Conservation (phyloP, 306 rosid species). For the Quercus mongolica region DNA sequence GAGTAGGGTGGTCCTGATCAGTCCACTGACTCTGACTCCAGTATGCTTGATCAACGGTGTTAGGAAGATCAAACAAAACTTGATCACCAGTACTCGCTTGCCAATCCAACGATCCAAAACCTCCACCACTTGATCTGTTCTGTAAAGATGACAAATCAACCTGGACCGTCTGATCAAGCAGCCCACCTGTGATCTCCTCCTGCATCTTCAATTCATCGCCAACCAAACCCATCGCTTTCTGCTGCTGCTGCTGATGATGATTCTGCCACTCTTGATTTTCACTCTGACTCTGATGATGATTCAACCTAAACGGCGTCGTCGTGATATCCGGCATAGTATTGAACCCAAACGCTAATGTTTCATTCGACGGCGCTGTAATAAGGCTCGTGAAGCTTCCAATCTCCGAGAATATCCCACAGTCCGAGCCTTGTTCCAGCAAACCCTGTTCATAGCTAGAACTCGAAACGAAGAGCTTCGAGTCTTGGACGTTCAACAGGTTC, state of each 20-base stretch:
- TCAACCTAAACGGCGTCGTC: constrained; percentile 52
- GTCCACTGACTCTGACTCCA: constrained; percentile 85
- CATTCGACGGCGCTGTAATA: constrained; percentile 53
- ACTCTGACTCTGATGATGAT: background rate
- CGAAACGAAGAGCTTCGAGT: constrained; percentile 29
- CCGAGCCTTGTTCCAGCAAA: constrained; percentile 36
- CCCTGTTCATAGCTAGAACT: constrained; percentile 28
- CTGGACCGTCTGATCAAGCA: constrained; percentile 47
- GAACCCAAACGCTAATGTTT: constrained; percentile 49
- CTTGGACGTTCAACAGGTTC: constrained; percentile 24
- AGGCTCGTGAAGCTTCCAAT: constrained; percentile 65
- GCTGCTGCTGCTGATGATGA: constrained; percentile 20
- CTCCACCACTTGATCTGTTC: constrained; percentile 35
- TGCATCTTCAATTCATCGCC: constrained; percentile 44
- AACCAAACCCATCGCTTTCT: constrained; percentile 17
- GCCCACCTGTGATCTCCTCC: constrained; percentile 44
- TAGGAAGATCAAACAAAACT: constrained; percentile 77
- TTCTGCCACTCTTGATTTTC: constrained; percentile 12
- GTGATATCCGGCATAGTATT: constrained; percentile 33
- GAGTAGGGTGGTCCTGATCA: constrained; percentile 65
- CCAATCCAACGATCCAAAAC: constrained; percentile 89
- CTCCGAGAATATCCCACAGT: constrained; percentile 69
- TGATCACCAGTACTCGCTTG: constrained; percentile 56
- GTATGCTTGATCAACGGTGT: constrained; percentile 81
- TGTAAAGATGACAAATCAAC: constrained; percentile 54